These are phyloP conservation scores for Diaporthe ampelina DNA, from an alignment of 2,329 filamentous ascomycete species.

Conservation along the genomic window DNA sequence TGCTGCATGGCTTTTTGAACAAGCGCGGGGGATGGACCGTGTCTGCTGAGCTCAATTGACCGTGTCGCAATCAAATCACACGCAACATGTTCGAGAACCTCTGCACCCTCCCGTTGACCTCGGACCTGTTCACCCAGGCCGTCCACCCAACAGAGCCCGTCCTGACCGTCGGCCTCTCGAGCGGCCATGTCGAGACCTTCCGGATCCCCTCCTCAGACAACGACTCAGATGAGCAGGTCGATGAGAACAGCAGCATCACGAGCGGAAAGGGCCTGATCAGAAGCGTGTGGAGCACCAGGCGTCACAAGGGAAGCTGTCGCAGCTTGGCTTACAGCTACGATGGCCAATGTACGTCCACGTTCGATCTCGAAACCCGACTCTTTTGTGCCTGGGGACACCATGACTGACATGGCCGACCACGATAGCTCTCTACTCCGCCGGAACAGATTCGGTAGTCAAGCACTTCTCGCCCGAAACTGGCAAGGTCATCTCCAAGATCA, in stretches of 20 bases:
- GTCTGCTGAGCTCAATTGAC: conserved; percentile 34
- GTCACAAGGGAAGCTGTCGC: conserved; percentile 95
- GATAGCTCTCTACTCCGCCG: conserved; percentile 73
- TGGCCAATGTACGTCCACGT: conserved; percentile 70
- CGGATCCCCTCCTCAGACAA: conserved; percentile 72
- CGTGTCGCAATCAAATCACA: not conserved
- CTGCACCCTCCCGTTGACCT: conserved; percentile 86
- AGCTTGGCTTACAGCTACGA: conserved; percentile 84
- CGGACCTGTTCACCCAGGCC: conserved; percentile 90
- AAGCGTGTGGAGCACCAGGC: conserved; percentile 85
- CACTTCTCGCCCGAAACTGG: conserved; percentile 69
- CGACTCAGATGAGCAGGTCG: conserved; percentile 64
- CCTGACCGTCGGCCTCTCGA: conserved; percentile 86
- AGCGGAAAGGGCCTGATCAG: conserved; percentile 83
- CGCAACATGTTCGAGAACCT: conserved; percentile 86
- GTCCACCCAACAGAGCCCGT: conserved; percentile 88
- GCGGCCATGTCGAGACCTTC: conserved; percentile 88
- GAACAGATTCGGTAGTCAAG: conserved; percentile 69
- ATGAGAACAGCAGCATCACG: conserved; percentile 64
- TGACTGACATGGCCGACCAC: not conserved
- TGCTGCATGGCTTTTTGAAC: conserved; percentile 20
- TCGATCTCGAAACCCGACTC: not conserved
- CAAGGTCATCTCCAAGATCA: conserved; percentile 84
- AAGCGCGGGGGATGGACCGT: conserved; percentile 31
- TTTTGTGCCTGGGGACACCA: not conserved